Conservation (phyloP, 2,329 filamentous ascomycete species). For the Periconia digitata region DNA sequence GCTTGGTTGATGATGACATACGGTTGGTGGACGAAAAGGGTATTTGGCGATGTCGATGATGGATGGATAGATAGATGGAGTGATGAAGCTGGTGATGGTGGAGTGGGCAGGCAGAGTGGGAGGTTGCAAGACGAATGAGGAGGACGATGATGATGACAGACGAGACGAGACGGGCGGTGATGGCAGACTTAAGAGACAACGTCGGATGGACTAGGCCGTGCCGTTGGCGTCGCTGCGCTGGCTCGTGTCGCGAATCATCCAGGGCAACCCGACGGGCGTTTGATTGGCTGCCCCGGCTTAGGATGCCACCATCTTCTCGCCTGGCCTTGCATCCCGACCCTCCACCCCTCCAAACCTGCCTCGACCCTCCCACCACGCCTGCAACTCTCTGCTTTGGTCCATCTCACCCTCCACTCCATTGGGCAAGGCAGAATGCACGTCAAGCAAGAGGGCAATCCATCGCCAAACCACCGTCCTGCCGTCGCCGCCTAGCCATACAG, state of each 20-base stretch:
- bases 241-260: constrained; percentile 32
- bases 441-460: background rate
- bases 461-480: background rate
- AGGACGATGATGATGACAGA: too few relatives aligned
- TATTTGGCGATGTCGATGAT: constrained; percentile 5
- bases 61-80: constrained; percentile 15
- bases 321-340: background rate
- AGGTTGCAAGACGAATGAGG: too few relatives aligned
- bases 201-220: background rate
- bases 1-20: too few relatives aligned
- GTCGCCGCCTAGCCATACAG: too few relatives aligned
- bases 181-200: constrained; percentile 29
- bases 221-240: constrained; percentile 30
- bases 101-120: constrained; percentile 21
- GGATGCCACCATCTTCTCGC: background rate
- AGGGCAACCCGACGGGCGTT: constrained; percentile 33
- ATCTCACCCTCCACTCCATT: constrained; percentile 15
- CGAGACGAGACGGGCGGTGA: constrained; percentile 21
- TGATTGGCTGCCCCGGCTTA: constrained; percentile 37
- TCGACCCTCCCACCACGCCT: constrained; percentile 7
- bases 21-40: constrained; percentile 10
- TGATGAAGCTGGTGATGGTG: constrained; percentile 10
- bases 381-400: constrained; percentile 21
- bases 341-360: background rate
- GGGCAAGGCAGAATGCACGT: constrained; percentile 19